Base-by-base conservation (phyloP, 2,329 filamentous ascomycete species). In the Fusarium praegraminearum region DNA sequence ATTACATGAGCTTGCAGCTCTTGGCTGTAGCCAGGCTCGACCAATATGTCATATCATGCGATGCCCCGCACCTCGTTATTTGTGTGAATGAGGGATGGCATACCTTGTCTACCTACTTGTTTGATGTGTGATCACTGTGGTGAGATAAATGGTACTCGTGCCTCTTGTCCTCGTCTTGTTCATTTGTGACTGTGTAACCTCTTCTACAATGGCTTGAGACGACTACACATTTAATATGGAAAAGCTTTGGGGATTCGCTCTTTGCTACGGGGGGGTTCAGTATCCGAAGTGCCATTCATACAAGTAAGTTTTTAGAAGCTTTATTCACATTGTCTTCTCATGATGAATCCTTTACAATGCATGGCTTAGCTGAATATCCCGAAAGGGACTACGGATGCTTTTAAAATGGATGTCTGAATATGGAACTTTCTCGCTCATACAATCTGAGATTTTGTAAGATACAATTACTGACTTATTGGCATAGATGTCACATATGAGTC, bases 301-400 rank as follows among this genome's bases (percentile, higher is more conserved):
- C 13, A 57, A 47, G 71, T 70, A 69, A 67, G 61, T 57, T n/a
- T 35, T 28, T 38, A n/a, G 28, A 22, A 43, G 18, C 18, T 60
- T 26, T 33, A 7, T 20, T 45, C 7, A 13, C 35, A 15, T 36
- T 46, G 11, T 45, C 22, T 36, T 58, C 60, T 61, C 18, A 70
- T 78, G 76, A 78, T 78, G 75, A 78, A 71, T 67, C 44, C 46
- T 69, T 61, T 71, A 69, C 36, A 69, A 73, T 75, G 76, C 76
- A 78, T 78, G 77, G 76, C 76, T 78, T 78, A 78, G 59, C 76
- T 78, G 75, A 78, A 75, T 62, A 57, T 69, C 67, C 67, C 63
- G 40, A 58, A 50, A 65, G 64, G 69, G 66, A 56, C 56, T 49
- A 61, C 50, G 64, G 74, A 76, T 75, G 72, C 65, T 62, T 65